These are phyloP conservation scores for Rhynchospora pubera DNA, from an alignment of 176 grass and related monocot genomes.

Conservation along the genomic window DNA sequence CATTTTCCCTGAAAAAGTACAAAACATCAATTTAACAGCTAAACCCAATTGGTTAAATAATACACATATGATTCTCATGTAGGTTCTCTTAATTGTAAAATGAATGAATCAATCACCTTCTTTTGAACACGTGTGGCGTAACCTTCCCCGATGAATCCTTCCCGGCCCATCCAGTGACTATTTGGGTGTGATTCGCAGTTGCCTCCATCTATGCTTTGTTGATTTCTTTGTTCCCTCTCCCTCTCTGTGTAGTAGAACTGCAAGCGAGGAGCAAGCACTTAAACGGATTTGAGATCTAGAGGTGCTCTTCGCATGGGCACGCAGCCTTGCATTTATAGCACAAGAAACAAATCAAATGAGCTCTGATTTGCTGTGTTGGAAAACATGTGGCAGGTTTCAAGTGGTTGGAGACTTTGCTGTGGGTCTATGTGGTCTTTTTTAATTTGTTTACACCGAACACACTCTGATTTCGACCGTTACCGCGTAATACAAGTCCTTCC, in stretches of 20 bases:
- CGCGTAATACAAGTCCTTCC: background rate
- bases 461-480: background rate
- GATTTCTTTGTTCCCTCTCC: background rate
- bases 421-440: background rate
- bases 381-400: background rate
- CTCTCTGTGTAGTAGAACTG: background rate
- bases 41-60: background rate
- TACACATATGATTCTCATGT: background rate
- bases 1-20: constrained; percentile 35
- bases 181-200: constrained; percentile 58
- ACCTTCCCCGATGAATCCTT: constrained; percentile 52
- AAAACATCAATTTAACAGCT: background rate
- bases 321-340: background rate
- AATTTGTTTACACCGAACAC: background rate
- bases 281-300: background rate
- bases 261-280: background rate
- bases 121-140: constrained; percentile 51
- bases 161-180: constrained; percentile 61
- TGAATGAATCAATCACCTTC: constrained; percentile 43
- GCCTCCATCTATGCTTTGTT: constrained; percentile 27
- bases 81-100: background rate
- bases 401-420: background rate
- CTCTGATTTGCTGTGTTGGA: background rate
- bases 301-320: background rate
- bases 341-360: background rate